A percentile compares a stretch with the other conserved stretches of the same genome.
Evolutionary conservation across 106 monocot species (phyloP).

Genomic region (Vanilla planifolia): DNA sequence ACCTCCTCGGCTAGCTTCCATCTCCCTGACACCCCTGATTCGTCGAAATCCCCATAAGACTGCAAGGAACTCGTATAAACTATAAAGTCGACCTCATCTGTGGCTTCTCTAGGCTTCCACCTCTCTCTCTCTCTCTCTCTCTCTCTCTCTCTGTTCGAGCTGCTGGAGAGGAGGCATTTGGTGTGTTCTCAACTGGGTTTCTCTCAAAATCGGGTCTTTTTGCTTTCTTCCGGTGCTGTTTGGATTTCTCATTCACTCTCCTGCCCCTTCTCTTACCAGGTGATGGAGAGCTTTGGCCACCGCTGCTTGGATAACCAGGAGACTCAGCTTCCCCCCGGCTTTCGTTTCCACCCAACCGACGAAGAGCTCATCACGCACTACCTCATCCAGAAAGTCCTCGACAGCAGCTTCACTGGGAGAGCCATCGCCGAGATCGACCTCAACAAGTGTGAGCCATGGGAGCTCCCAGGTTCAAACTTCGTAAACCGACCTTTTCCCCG

Average conservation of each 20-base stretch:
- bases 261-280: not conserved
- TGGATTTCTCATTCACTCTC: not conserved
- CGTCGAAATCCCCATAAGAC: conserved; percentile 52
- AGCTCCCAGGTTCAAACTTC: conserved; percentile 60
- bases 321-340: conserved; percentile 74
- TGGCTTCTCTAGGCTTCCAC: conserved; percentile 4
- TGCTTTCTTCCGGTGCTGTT: no score
- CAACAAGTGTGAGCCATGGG: conserved; percentile 98
- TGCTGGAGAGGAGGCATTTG: no score
- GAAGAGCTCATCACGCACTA: conserved; percentile 92
- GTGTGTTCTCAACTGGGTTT: not conserved
- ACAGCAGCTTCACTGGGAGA: conserved; percentile 59
- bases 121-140: not conserved
- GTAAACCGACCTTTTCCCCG: not conserved
- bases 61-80: conserved; percentile 21
- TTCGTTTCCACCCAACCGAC: conserved; percentile 95
- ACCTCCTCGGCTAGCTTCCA: not conserved
- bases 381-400: conserved; percentile 76
- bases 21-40: conserved; percentile 36
- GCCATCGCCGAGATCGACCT: conserved; percentile 96
- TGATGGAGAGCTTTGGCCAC: conserved; percentile 23
- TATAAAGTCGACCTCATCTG: not conserved
- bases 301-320: conserved; percentile 15
- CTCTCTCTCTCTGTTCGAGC: not conserved
- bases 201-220: not conserved